A percentile compares a stretch with the other conserved stretches of the same genome.
These are phyloP conservation scores for Coniochaeta sp. DNA, from an alignment of 2,329 filamentous ascomycete species.

Conservation along the genomic window DNA sequence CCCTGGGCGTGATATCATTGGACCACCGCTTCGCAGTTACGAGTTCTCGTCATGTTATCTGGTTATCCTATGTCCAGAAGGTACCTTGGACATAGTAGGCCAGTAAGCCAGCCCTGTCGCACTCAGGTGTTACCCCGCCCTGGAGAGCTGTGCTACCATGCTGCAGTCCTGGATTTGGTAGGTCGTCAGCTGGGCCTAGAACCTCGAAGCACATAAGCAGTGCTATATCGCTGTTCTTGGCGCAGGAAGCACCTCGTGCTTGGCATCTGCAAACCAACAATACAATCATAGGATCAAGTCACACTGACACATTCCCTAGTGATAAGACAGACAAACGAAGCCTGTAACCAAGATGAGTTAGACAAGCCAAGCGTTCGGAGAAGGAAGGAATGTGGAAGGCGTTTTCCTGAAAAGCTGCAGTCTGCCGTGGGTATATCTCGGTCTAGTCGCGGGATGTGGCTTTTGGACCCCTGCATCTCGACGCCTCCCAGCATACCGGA, in stretches of 20 bases:
- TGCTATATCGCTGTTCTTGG: background rate
- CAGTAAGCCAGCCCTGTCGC: too few relatives aligned
- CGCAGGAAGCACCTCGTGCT: background rate
- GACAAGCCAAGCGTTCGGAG: background rate
- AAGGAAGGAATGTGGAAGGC: background rate
- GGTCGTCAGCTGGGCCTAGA: background rate
- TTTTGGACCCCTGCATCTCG: background rate
- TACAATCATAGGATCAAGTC: background rate
- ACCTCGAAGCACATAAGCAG: background rate
- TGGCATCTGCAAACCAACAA: background rate
- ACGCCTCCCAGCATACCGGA: background rate
- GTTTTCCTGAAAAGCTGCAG: background rate
- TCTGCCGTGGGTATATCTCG: constrained; percentile 1
- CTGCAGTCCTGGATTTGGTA: background rate
- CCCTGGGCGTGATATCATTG: background rate
- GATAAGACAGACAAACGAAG: background rate
- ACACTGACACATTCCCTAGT: background rate
- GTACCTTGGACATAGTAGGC: too few relatives aligned
- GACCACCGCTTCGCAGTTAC: background rate
- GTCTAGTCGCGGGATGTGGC: background rate
- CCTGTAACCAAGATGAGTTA: background rate
- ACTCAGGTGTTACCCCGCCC: background rate
- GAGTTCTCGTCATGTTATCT: background rate
- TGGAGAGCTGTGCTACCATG: background rate
- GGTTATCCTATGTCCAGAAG: background rate